Evolutionary conservation across 2,329 filamentous ascomycete species (phyloP), one percentile per base, ranked within the genome.

Genomic region (Fusarium concolor): DNA sequence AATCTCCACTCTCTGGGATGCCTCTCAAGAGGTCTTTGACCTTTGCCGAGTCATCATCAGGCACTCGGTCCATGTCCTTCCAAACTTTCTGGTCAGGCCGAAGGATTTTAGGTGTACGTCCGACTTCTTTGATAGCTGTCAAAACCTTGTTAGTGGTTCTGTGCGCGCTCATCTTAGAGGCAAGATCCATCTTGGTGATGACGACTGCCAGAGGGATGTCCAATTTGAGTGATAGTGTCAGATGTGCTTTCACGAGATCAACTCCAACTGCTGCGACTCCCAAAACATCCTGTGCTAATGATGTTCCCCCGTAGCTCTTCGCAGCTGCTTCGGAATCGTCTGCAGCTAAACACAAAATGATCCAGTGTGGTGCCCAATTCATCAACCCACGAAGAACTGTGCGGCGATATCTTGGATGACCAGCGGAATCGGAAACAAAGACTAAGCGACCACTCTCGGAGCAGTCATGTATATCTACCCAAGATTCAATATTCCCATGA

Each of bases 291-390:
- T 85, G 82, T 11, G 84, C 78, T 3, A 83, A 81, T 18, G 84
- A 80, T 1, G 84, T 85, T 56, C 82, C 81, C 9, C 81, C 81
- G 22, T 28, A 42, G 44, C 64, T 50, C 33, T 53, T 44, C 6
- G 74, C 70, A 5, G 72, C 71, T 44, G 77, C 73, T 14, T 90
- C 88, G 12, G 85, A 83, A 67, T 91, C 91, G 74, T 96, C 92
- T 35, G 93, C 93, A 45, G 93, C 89, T 64, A 98, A 89, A 71
- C 96, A 97, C 3, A 98, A 84, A 22, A 97, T 79, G 2, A 92
- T 94, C 90, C 96, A 99, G 76, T 98, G 94, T 10, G 96, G 96
- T 37, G 92, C 92, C 94, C 96, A 98, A 44, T 94, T 96, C 67
- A 99, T 86, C n/a, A 99, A 83, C 1, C 94, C 94, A 62, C 95